A percentile compares a stretch with the other conserved stretches of the same genome.
phyloP scores from a whole-genome alignment of 108 stramenopile species.

The Cyclotella kingstonii region DNA sequence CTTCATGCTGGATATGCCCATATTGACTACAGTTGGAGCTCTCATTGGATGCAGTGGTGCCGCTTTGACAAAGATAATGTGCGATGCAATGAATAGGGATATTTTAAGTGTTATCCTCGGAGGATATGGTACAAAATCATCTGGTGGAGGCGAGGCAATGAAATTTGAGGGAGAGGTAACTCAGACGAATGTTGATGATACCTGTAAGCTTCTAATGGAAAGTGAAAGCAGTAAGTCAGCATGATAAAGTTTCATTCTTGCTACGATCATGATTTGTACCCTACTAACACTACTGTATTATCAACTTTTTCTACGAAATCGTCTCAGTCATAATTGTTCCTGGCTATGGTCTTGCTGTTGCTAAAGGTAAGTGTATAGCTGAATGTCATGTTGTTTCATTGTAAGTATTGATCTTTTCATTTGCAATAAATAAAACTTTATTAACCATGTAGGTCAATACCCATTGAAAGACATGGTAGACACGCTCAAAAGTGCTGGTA shows the following conservation, averaged over 20 bases:
- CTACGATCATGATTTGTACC: too few relatives aligned
- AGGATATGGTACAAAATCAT: slow-evolving; percentile 89
- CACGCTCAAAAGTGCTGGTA: slow-evolving; percentile 78
- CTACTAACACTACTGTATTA: not conserved
- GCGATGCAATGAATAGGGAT: slow-evolving; percentile 97
- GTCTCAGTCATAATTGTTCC: slow-evolving; percentile 90
- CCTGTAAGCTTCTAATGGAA: slow-evolving; percentile 81
- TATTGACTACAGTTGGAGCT: slow-evolving; percentile 97
- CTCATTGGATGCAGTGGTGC: slow-evolving; percentile 99
- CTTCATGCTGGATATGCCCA: slow-evolving; percentile 98
- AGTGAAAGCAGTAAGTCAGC: slow-evolving; percentile 51
- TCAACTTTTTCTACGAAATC: not conserved
- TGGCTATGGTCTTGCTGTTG: slow-evolving; percentile 98
- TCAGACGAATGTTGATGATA: slow-evolving; percentile 81
- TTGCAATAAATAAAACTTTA: too few relatives aligned
- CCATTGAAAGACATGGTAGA: slow-evolving; percentile 95
- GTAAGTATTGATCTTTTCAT: too few relatives aligned
- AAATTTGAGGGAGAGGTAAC: slow-evolving; percentile 91
- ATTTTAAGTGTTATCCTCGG: slow-evolving; percentile 96
- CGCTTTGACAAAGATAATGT: slow-evolving; percentile 98
- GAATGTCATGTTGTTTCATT: too few relatives aligned
- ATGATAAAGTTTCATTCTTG: not conserved
- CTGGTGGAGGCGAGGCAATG: slow-evolving; percentile 87
- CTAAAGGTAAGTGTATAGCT: slow-evolving; percentile 67
- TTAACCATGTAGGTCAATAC: slow-evolving; percentile 72